Base-by-base conservation (phyloP, 129 eudicot genomes). In the Centella asiatica region DNA sequence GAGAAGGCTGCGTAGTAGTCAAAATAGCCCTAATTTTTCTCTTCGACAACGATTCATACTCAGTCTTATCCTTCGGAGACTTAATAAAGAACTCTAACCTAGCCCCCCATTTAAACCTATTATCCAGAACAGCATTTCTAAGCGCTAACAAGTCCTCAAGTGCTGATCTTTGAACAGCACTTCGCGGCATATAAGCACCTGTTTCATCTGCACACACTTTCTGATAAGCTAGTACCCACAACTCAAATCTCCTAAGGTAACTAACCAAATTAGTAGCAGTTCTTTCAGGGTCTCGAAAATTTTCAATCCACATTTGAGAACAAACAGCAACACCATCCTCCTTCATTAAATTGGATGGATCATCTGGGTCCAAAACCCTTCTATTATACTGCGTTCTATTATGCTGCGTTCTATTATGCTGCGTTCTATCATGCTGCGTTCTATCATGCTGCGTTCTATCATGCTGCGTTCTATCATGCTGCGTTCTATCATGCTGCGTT, bases 211-310 rank as follows among this genome's bases (percentile, higher is more conserved):
- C 96, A 58, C 93, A 83, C 2, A 83, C 86, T 62, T 86, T 83
- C 71, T 88, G 96, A 52, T 88, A 88, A 32, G 94, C 96, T 68
- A 88, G 75, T 10, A 88, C 94, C 96, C 96, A 88, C 63, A 88
- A 36, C 76, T 88, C 96, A 62, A 85, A 82, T 70, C 93, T 82
- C 67, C 95, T 60, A 14, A 88, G 60, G 60, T 85, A 77, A 44
- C 68, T 74, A 18, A 84, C 72, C 65, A 88, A 77, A 70, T 85
- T 85, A 23, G 76, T 71, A 2, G 83, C 74, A 18, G 87, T 86
- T 62, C 44, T 77, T 44, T 77, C 78, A 33, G 89, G 82, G 44
- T 80, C 79, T 13, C 89, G 68, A 31, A 88, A 88, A 71, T 81
- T 85, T 27, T 85, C 86, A 6, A 88, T 81, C 96, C 96, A 88